Evolutionary conservation across 2,329 filamentous ascomycete species (phyloP).

Genomic region (Pseudocercospora cruenta): DNA sequence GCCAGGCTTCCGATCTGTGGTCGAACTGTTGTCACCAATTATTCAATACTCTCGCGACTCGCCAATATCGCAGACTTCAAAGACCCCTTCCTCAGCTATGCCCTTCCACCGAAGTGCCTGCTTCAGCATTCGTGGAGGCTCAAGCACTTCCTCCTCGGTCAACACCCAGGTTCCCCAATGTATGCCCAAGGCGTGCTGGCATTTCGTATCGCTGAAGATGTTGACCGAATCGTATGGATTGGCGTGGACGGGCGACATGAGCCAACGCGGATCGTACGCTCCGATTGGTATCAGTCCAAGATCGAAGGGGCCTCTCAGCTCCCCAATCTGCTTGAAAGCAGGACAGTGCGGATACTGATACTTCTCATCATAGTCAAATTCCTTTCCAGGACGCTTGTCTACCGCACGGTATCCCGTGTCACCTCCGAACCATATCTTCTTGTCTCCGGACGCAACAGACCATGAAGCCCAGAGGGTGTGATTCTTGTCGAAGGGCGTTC

Average conservation of each 20-base stretch:
- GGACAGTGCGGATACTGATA: conserved; percentile 74
- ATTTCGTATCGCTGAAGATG: conserved; percentile 83
- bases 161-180: conserved; percentile 90
- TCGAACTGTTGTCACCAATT: too few relatives aligned
- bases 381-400: conserved; percentile 61
- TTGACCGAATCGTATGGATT: conserved; percentile 86
- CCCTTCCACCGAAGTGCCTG: conserved; percentile 71
- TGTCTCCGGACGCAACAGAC: conserved; percentile 72
- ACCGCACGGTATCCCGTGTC: conserved; percentile 90
- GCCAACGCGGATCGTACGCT: conserved; percentile 73
- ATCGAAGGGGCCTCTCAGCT: conserved; percentile 81
- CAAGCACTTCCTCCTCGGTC: conserved; percentile 80
- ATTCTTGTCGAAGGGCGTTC: conserved; percentile 69
- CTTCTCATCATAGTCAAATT: conserved; percentile 73
- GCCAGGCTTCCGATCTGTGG: not conserved
- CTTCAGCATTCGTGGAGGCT: conserved; percentile 74
- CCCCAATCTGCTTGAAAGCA: conserved; percentile 82
- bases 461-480: conserved; percentile 87
- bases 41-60: conserved; percentile 73
- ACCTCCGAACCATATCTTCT: conserved; percentile 81
- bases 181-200: conserved; percentile 77
- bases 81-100: conserved; percentile 71
- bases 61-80: conserved; percentile 83
- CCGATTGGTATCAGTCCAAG: conserved; percentile 92
- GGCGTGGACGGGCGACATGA: conserved; percentile 82